A percentile compares a stretch with the other conserved stretches of the same genome.
These are phyloP conservation scores for Monoraphidium neglectum DNA, from an alignment of 139 green algal genomes.

Conservation along the genomic window DNA sequence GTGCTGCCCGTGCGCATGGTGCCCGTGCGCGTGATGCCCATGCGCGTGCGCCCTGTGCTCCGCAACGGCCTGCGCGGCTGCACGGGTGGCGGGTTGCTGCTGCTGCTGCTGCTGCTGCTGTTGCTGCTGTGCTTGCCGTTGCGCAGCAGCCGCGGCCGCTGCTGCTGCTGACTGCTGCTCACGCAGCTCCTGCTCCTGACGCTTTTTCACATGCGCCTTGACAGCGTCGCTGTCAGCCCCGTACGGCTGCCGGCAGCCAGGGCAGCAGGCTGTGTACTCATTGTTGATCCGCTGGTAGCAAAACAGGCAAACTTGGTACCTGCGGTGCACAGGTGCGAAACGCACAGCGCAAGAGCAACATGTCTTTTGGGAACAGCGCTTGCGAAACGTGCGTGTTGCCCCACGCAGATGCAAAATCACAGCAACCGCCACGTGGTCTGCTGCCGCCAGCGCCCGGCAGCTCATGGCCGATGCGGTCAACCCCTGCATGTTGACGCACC, in stretches of 20 bases:
- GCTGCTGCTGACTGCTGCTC: background rate
- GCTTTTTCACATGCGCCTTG: slow-evolving; percentile 4
- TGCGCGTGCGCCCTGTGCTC: background rate
- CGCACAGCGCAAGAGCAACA: too few relatives aligned
- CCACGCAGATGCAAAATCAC: too few relatives aligned
- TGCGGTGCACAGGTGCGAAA: slow-evolving; percentile 15
- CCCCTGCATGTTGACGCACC: slow-evolving; percentile 30
- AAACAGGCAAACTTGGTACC: slow-evolving; percentile 62
- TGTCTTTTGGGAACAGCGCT: too few relatives aligned
- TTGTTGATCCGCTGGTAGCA: slow-evolving; percentile 60
- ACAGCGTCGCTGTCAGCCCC: slow-evolving; percentile 32
- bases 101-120: slow-evolving; percentile 2
- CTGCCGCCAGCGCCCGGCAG: too few relatives aligned
- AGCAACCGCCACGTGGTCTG: too few relatives aligned
- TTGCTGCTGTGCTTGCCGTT: background rate
- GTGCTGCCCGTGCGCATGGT: background rate
- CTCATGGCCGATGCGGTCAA: too few relatives aligned
- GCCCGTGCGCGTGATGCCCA: background rate
- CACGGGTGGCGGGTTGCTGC: background rate
- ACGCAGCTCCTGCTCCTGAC: background rate
- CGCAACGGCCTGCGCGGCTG: background rate
- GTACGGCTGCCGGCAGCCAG: slow-evolving; percentile 53
- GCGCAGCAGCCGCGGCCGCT: background rate
- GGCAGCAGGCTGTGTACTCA: slow-evolving; percentile 48
- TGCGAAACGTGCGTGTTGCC: too few relatives aligned